A percentile compares a stretch with the other conserved stretches of the same genome.
phyloP scores from a whole-genome alignment of 2,329 filamentous ascomycete species.

The Fusarium annulatum region DNA sequence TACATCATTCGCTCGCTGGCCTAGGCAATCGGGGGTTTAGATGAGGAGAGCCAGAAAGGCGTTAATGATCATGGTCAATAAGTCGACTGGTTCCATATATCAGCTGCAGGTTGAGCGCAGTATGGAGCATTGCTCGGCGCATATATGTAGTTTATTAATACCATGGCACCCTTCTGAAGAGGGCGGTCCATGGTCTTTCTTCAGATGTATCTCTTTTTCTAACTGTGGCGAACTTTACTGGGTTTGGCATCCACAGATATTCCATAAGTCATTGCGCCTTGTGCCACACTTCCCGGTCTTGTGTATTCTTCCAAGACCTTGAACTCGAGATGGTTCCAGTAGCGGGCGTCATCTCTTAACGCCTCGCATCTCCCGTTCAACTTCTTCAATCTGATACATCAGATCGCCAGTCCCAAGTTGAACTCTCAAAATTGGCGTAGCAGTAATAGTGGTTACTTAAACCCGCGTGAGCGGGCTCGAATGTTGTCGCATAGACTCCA shows the following conservation, averaged over 20 bases:
- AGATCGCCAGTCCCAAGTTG: conserved; percentile 58
- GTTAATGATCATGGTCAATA: conserved; percentile 21
- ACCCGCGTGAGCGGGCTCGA: conserved; percentile 75
- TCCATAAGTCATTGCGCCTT: background rate
- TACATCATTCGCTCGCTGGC: conserved; percentile 77
- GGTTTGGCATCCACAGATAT: background rate
- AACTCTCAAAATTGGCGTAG: conserved; percentile 81
- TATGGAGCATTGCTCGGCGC: conserved; percentile 38
- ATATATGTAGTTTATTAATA: conserved; percentile 29
- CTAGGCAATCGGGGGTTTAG: conserved; percentile 41
- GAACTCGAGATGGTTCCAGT: background rate
- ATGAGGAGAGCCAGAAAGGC: conserved; percentile 4
- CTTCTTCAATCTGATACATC: conserved; percentile 21
- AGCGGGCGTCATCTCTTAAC: background rate
- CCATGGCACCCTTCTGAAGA: background rate
- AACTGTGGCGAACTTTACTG: background rate
- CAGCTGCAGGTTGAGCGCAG: conserved; percentile 11
- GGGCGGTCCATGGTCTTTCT: conserved; percentile 4
- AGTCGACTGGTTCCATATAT: background rate
- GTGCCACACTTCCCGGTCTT: background rate
- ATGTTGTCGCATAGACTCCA: conserved; percentile 73
- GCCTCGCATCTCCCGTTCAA: background rate
- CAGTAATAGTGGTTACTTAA: conserved; percentile 85
- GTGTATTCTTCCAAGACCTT: background rate
- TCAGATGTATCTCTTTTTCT: background rate